phyloP scores from a whole-genome alignment of 352 stramenopile species.

The Phytopythium cucurbitacearum region DNA sequence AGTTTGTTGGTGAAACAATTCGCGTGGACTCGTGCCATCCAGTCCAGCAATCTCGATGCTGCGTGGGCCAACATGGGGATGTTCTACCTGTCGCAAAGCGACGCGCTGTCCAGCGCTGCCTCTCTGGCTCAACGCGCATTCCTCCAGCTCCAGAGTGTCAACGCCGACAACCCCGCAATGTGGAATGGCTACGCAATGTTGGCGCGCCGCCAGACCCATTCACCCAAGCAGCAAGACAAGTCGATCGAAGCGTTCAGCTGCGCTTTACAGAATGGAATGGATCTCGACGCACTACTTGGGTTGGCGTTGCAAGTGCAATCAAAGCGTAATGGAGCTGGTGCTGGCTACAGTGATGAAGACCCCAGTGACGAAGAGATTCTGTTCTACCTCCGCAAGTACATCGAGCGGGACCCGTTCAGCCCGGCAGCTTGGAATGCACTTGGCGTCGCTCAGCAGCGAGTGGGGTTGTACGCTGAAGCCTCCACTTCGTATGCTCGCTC shows the following conservation, averaged over 20 bases:
- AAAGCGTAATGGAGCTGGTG: slow-evolving; percentile 13
- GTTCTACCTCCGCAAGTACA: slow-evolving; percentile 79
- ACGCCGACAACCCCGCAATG: slow-evolving; percentile 78
- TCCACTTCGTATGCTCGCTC: slow-evolving; percentile 31
- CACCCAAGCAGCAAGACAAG: slow-evolving; percentile 33
- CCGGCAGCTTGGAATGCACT: slow-evolving; percentile 56
- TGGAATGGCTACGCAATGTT: slow-evolving; percentile 86
- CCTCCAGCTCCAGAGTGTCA: slow-evolving; percentile 79
- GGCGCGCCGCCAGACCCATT: slow-evolving; percentile 35
- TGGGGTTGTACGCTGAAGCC: slow-evolving; percentile 41
- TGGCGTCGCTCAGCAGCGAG: slow-evolving; percentile 52
- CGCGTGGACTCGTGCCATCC: slow-evolving; percentile 63
- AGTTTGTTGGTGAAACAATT: slow-evolving; percentile 77
- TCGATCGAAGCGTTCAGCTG: slow-evolving; percentile 73
- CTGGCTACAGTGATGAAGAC: slow-evolving; percentile 13
- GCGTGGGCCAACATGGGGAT: slow-evolving; percentile 85
- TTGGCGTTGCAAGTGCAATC: slow-evolving; percentile 37
- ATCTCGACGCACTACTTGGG: slow-evolving; percentile 71
- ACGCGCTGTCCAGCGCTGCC: slow-evolving; percentile 17
- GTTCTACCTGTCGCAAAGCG: slow-evolving; percentile 59
- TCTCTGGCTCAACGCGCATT: slow-evolving; percentile 71
- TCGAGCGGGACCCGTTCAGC: slow-evolving; percentile 70
- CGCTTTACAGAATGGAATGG: slow-evolving; percentile 62
- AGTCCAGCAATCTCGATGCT: slow-evolving; percentile 50
- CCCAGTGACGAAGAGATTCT: slow-evolving; percentile 34